Evolutionary conservation across 1,139 yeast species (phyloP).

Genomic region (Debaryomyces nepalensis): DNA sequence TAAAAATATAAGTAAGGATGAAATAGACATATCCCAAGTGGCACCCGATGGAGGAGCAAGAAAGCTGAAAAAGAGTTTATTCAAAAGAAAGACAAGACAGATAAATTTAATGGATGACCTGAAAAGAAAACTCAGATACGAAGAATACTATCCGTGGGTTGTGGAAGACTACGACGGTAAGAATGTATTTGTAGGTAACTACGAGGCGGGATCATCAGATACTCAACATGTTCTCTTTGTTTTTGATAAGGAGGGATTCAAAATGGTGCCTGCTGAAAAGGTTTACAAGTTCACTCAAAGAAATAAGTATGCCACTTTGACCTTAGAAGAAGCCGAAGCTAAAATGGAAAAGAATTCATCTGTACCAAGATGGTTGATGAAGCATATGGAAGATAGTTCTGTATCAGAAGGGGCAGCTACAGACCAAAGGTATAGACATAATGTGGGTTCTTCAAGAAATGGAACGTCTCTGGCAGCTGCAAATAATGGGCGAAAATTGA

Average conservation of each 20-base stretch:
- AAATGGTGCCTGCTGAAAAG: constrained; percentile 93
- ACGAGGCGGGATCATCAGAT: constrained; percentile 92
- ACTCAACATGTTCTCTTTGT: constrained; percentile 80
- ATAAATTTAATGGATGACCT: constrained; percentile 78
- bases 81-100: constrained; percentile 85
- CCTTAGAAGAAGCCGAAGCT: constrained; percentile 95
- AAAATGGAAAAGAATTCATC: constrained; percentile 82
- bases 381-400: constrained; percentile 72
- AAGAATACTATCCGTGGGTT: constrained; percentile 98
- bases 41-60: constrained; percentile 96
- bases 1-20: constrained; percentile 24
- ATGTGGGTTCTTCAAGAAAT: constrained; percentile 26
- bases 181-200: constrained; percentile 94
- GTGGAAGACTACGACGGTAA: constrained; percentile 94
- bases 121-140: constrained; percentile 83
- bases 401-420: constrained; percentile 47
- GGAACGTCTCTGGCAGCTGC: constrained; percentile 16
- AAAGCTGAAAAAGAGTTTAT: constrained; percentile 60
- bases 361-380: constrained; percentile 96
- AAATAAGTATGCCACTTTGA: constrained; percentile 89
- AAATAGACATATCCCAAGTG: constrained; percentile 66
- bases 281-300: constrained; percentile 93
- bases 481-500: constrained; percentile 44
- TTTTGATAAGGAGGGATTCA: constrained; percentile 86
- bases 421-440: constrained; percentile 52